phyloP scores from a whole-genome alignment of 805 yeast genomes.

The Saccharomycopsis javanensis region DNA sequence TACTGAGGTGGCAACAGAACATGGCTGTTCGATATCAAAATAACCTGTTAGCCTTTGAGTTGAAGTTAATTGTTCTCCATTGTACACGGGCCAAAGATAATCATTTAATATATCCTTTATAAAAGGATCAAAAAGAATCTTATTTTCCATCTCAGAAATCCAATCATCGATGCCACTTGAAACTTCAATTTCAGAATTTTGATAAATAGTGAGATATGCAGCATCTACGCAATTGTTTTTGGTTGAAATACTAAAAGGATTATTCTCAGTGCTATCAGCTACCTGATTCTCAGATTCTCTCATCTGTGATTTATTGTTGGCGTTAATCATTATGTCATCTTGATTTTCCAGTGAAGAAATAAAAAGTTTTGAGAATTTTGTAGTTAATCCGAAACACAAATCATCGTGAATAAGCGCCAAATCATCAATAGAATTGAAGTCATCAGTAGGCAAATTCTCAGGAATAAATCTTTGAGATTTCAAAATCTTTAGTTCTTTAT shows the following conservation, averaged over 20 bases:
- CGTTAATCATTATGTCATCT: not conserved
- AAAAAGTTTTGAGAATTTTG: slow-evolving; percentile 31
- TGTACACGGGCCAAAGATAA: slow-evolving; percentile 20
- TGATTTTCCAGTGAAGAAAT: slow-evolving; percentile 26
- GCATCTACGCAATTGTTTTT: not conserved
- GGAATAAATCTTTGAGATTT: slow-evolving; percentile 1
- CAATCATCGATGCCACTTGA: slow-evolving; percentile 25
- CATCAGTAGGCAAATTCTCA: slow-evolving; percentile 7
- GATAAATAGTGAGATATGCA: not conserved
- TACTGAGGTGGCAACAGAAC: slow-evolving; percentile 37
- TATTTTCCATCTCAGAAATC: slow-evolving; percentile 21
- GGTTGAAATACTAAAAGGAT: slow-evolving; percentile 18
- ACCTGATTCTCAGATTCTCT: not conserved
- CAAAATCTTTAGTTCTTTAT: slow-evolving; percentile 15
- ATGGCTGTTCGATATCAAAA: not conserved
- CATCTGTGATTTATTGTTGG: not conserved
- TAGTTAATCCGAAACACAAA: slow-evolving; percentile 44
- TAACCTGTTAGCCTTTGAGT: slow-evolving; percentile 29
- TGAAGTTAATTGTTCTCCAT: slow-evolving; percentile 25
- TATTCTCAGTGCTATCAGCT: slow-evolving; percentile 17
- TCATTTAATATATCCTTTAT: slow-evolving; percentile 17
- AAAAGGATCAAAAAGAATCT: slow-evolving; percentile 20
- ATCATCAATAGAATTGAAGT: slow-evolving; percentile 17
- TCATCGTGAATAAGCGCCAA: slow-evolving; percentile 27
- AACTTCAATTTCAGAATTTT: slow-evolving; percentile 11